Percentiles rank a stretch among this genome's conserved stretches.
Conservation (phyloP, 2,329 filamentous ascomycete genomes). For the Ramularia collo-cygni region DNA sequence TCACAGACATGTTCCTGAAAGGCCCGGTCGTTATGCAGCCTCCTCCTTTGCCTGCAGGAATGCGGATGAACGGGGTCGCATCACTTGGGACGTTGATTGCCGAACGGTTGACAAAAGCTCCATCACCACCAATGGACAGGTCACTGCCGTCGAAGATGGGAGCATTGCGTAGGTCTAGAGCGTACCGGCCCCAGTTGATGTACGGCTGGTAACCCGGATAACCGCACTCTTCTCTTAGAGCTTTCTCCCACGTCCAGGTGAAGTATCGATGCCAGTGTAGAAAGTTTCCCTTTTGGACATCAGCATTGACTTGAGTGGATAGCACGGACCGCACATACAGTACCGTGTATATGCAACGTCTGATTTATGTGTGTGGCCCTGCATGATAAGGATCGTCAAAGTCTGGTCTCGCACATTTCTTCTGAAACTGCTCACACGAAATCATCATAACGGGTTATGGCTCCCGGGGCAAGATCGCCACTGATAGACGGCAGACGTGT, state of each 20-base stretch:
- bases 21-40: constrained; percentile 49
- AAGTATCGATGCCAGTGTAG: constrained; percentile 39
- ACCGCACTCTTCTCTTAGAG: constrained; percentile 37
- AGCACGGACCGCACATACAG: neutral
- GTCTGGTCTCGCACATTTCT: too few relatives aligned
- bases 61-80: constrained; percentile 22
- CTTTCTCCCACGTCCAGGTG: constrained; percentile 38
- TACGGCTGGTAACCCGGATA: constrained; percentile 33
- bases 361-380: constrained; percentile 26
- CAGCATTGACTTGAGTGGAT: neutral
- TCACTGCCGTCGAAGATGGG: constrained; percentile 52
- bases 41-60: constrained; percentile 46
- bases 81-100: constrained; percentile 2
- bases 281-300: constrained; percentile 19
- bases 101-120: constrained; percentile 9
- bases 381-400: too few relatives aligned
- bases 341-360: constrained; percentile 16
- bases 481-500: constrained; percentile 21
- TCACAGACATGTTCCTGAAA: constrained; percentile 37
- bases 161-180: constrained; percentile 38
- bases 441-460: constrained; percentile 20
- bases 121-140: constrained; percentile 33
- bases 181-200: constrained; percentile 35
- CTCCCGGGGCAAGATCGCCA: constrained; percentile 21
- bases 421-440: too few relatives aligned